Evolutionary conservation across 2,329 filamentous ascomycete species (phyloP), one percentile per base, ranked within the genome.

Genomic region (Colletotrichum chrysophilum): DNA sequence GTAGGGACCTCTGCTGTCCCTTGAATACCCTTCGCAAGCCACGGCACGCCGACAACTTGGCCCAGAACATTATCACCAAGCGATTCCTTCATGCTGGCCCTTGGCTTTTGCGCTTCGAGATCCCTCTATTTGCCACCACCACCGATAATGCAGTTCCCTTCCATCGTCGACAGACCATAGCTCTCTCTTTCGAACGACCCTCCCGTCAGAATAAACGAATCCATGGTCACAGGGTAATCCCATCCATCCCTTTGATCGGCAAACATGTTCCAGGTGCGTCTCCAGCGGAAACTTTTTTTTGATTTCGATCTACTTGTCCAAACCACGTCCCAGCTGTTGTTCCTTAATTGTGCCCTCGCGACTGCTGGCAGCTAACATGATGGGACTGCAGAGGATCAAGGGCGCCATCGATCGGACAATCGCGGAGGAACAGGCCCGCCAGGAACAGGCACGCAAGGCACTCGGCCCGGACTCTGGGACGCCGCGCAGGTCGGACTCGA

Each of bases 381-480:
- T 26, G 61, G 62, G 56, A 52, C 21, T 69, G 32, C 71, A 97
- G 94, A 92, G 94, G 88, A 88, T 98, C 80, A 94, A 95, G 87
- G 94, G 94, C 81, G 94, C 94, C 75, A 95, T 98, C 83, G 95
- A 98, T 83, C 93, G 93, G 80, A 94, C 94, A 81, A 97, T 98
- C 81, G 94, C 95, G 81, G 95, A 98, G 86, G 96, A 98, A 86
- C 95, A 98, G 85, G 94, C 95, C 74, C 94, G 95, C 74, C 94
- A 96, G 82, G 91, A 91, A 81, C 85, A 88, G 30, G 73, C 70
- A 60, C 70, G 73, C 14, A 76, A 66, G 32, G 64, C 52, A 38
- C 68, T 68, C 65, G 74, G 61, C 65, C 74, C 14, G 52, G 71
- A 62, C 70, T 60, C 70, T 61, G 66, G 43, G 58, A 70, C 74